These are phyloP conservation scores for Termitomyces sp. DNA, from an alignment of 768 basidiomycete species.

Conservation along the genomic window DNA sequence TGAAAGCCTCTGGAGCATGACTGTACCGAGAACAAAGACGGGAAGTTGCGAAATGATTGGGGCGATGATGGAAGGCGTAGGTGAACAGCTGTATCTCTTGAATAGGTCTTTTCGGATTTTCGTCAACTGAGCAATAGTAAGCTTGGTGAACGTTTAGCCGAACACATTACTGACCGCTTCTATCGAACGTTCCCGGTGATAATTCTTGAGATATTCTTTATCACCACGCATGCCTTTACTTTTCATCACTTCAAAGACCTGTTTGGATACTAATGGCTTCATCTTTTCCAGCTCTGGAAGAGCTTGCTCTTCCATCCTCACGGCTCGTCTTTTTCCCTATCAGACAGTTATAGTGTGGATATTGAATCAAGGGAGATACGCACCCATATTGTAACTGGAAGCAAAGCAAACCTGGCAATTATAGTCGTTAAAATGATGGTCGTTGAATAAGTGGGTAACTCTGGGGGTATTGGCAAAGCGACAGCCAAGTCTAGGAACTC, in stretches of 20 bases:
- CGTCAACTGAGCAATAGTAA: conserved; percentile 35
- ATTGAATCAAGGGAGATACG: conserved; percentile 14
- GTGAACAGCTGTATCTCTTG: conserved; percentile 49
- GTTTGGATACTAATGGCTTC: conserved; percentile 34
- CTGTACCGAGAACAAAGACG: conserved; percentile 61
- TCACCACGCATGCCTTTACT: conserved; percentile 47
- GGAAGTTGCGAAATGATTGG: conserved; percentile 68
- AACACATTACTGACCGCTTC: conserved; percentile 33
- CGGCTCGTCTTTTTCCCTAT: conserved; percentile 57
- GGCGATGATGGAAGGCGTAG: conserved; percentile 49
- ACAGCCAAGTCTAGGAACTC: conserved; percentile 73
- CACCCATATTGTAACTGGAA: conserved; percentile 79
- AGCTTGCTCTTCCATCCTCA: conserved; percentile 55
- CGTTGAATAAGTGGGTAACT: conserved; percentile 64
- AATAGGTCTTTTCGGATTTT: conserved; percentile 55
- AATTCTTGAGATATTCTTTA: conserved; percentile 41
- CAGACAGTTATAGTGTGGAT: conserved; percentile 8
- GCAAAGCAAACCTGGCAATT: conserved; percentile 50
- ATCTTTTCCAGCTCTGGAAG: conserved; percentile 50
- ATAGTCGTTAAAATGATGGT: conserved; percentile 70
- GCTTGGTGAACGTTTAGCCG: background rate
- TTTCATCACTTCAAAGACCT: conserved; percentile 49
- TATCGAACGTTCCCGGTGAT: conserved; percentile 42
- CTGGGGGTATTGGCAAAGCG: conserved; percentile 67
- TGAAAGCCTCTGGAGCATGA: conserved; percentile 50